phyloP scores from a whole-genome alignment of 768 basidiomycete species.

The Suillus brevipes region DNA sequence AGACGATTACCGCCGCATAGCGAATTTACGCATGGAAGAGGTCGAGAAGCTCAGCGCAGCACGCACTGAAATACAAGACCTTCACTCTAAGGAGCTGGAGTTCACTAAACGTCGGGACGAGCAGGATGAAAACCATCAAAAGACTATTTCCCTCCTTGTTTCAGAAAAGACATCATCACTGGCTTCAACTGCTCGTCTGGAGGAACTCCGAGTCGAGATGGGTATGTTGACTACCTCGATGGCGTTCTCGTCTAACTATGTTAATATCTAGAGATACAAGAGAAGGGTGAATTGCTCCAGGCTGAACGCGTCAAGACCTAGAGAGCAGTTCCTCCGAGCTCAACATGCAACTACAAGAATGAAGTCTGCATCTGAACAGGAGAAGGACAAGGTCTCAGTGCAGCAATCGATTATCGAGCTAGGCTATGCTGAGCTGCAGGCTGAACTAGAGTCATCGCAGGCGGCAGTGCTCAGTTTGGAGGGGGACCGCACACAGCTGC shows the following conservation, averaged over 20 bases:
- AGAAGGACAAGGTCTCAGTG: conserved; percentile 52
- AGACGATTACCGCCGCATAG: conserved; percentile 1
- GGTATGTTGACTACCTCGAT: conserved; percentile 42
- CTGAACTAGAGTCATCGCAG: conserved; percentile 56
- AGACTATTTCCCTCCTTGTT: conserved; percentile 76
- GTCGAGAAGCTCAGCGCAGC: conserved; percentile 18
- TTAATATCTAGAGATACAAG: conserved; percentile 41
- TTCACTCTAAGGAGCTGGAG: conserved; percentile 15
- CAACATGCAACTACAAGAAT: conserved; percentile 42
- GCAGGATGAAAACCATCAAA: conserved; percentile 57
- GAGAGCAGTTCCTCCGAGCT: conserved; percentile 39
- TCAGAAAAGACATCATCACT: conserved; percentile 66
- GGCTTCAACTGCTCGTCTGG: conserved; percentile 57
- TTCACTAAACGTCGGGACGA: conserved; percentile 25
- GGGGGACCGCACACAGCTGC: conserved; percentile 59
- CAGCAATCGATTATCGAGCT: conserved; percentile 57
- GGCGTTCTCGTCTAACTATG: not conserved
- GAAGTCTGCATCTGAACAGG: no score
- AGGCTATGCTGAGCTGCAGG: conserved; percentile 60
- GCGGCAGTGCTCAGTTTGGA: conserved; percentile 60
- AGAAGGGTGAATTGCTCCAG: conserved; percentile 41
- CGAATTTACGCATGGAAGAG: not conserved
- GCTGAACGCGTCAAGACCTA: conserved; percentile 45
- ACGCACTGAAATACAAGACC: conserved; percentile 20
- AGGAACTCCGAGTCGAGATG: conserved; percentile 57